Conservation (phyloP, 106 monocot species). For the Phalaenopsis aphrodite region DNA sequence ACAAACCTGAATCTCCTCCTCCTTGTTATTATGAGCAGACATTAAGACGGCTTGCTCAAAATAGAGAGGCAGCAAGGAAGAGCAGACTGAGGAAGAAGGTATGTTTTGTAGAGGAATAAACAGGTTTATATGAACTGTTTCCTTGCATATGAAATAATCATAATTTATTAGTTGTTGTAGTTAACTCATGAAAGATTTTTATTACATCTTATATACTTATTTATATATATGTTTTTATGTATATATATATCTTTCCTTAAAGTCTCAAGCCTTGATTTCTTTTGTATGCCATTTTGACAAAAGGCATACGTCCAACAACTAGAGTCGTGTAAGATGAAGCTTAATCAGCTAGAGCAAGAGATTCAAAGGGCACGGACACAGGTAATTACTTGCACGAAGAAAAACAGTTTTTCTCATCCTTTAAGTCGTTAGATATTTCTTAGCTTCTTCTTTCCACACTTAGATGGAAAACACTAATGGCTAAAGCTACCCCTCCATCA, state of each 20-base stretch:
- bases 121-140: no score
- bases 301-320: slow-evolving; percentile 80
- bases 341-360: slow-evolving; percentile 64
- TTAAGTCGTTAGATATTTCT: background rate
- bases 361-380: slow-evolving; percentile 60
- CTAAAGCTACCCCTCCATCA: no score
- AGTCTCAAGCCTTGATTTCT: background rate
- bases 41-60: slow-evolving; percentile 87
- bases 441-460: background rate
- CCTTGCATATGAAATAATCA: no score
- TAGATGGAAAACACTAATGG: background rate
- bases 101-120: background rate
- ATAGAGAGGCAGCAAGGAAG: slow-evolving; percentile 95
- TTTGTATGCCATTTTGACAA: background rate
- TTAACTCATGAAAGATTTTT: no score
- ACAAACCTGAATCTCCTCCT: background rate
- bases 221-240: no score
- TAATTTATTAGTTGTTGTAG: no score
- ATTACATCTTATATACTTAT: no score
- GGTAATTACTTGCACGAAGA: slow-evolving; percentile 12
- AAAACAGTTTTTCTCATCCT: background rate
- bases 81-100: slow-evolving; percentile 91
- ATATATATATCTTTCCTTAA: no score
- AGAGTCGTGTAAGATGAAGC: slow-evolving; percentile 64
- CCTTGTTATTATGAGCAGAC: slow-evolving; percentile 26